phyloP scores from a whole-genome alignment of 2,329 filamentous ascomycete species.

The Sordariomycetes sp. region DNA sequence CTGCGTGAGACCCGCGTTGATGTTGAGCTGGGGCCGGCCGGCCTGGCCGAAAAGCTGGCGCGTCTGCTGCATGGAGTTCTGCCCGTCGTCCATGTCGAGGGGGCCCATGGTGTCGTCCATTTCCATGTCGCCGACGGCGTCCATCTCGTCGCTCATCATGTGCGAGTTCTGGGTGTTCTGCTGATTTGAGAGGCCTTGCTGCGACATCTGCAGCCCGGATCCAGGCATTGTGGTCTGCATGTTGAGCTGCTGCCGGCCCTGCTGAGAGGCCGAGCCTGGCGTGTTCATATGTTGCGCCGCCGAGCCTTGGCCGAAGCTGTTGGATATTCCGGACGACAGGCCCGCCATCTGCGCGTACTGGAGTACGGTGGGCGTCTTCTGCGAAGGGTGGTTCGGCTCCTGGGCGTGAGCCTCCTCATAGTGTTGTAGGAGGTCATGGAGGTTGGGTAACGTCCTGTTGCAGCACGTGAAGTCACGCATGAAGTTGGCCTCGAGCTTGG shows the following conservation, averaged over 20 bases:
- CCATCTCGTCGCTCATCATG: constrained; percentile 53
- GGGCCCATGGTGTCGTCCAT: constrained; percentile 74
- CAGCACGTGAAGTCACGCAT: constrained; percentile 97
- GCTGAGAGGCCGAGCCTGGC: constrained; percentile 5
- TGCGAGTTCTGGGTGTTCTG: constrained; percentile 7
- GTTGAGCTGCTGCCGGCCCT: constrained; percentile 8
- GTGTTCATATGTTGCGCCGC: background rate
- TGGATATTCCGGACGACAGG: background rate
- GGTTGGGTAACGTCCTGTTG: constrained; percentile 74
- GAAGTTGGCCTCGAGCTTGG: constrained; percentile 93
- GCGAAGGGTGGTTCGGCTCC: constrained; percentile 31
- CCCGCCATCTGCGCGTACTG: constrained; percentile 22
- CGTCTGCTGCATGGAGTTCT: constrained; percentile 54
- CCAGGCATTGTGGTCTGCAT: constrained; percentile 2
- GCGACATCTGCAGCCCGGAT: constrained; percentile 10
- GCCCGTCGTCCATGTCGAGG: constrained; percentile 52
- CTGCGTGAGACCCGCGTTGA: constrained; percentile 66
- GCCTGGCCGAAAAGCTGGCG: constrained; percentile 59
- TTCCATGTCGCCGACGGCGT: constrained; percentile 89
- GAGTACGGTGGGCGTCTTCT: constrained; percentile 26
- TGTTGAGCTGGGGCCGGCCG: constrained; percentile 60
- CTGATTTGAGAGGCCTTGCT: constrained; percentile 25
- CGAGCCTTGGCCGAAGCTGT: constrained; percentile 1
- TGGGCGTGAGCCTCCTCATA: constrained; percentile 92
- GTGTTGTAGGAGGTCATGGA: constrained; percentile 92